Conservation (phyloP, 2,329 filamentous ascomycete species). For the Microascus cirrosus region DNA sequence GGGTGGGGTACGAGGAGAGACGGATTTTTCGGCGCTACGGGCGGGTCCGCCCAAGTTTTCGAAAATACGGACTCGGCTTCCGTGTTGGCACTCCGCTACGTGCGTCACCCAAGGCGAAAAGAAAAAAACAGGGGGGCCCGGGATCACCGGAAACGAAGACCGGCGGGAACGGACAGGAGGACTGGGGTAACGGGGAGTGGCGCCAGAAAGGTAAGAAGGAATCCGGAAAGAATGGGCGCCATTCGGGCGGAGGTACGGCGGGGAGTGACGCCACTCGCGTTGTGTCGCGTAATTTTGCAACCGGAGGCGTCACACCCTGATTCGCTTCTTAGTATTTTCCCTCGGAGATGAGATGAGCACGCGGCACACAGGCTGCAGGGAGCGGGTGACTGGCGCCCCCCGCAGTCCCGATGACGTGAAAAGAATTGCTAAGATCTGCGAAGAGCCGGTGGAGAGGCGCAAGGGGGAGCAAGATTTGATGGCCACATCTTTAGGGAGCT, state of each 20-base stretch:
- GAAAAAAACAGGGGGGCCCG: too few relatives aligned
- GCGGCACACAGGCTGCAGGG: background rate
- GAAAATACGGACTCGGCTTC: background rate
- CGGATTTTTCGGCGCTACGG: background rate
- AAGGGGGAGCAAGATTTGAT: background rate
- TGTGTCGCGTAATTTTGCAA: background rate
- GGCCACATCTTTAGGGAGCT: background rate
- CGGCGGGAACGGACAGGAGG: too few relatives aligned
- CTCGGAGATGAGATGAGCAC: background rate
- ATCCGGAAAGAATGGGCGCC: too few relatives aligned
- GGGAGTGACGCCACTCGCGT: background rate
- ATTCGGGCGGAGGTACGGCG: background rate
- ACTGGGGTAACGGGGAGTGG: too few relatives aligned
- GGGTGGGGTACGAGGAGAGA: background rate
- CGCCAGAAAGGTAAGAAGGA: too few relatives aligned
- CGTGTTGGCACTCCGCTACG: background rate
- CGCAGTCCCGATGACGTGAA: background rate
- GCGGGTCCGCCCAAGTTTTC: background rate
- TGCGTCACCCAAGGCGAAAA: too few relatives aligned
- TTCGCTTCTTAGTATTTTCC: background rate
- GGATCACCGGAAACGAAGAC: too few relatives aligned
- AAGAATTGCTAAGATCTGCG: background rate
- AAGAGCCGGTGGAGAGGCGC: background rate
- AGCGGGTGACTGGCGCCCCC: background rate
- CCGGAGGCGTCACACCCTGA: background rate